Evolutionary conservation across 2,329 filamentous ascomycete genomes (phyloP), one percentile per base, ranked within the genome.

Genomic region (Oidium heveae): DNA sequence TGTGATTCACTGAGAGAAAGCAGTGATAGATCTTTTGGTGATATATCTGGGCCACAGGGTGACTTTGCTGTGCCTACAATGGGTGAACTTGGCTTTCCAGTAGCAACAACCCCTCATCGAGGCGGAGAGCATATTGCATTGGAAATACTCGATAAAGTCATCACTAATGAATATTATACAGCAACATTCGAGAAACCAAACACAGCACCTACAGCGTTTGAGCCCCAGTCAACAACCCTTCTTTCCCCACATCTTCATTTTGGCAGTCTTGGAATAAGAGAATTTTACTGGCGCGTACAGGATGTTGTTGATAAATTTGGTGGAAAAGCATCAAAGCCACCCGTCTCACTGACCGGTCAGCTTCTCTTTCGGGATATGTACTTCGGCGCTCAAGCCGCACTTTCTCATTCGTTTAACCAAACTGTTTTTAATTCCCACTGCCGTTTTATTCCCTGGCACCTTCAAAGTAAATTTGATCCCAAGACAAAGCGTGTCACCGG

Each of bases 301-400:
- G 77, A 79, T 28, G 72, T 82, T 0, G 71, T 84, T 2, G 68
- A 74, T 4, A 68, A 69, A 12, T 77, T 76, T 60, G 51, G 54
- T 1, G 80, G 77, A 8, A 68, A 70, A 28, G 67, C 69, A 1
- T 72, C 72, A 0, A 60, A 68, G 2, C 77, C 80, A 0, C 84
- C 84, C 0, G 77, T 76, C n/a, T 83, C 77, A 57, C 66, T 88
- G 16, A 79, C 74, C 0, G 84, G 84, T 2, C 84, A 88, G 60
- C 67, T 88, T 1, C 69, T 86, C 12, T 88, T 88, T 65, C 73
- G 84, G 16, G 84, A 88, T 63, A 88, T 88, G 84, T 88, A 87
- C 66, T 87, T 88, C 60, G 82, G 75, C 15, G 82, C 83, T 0
- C 82, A 88, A 63, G 81, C 82, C 0, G 72, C 75, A 0, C 68